Evolutionary conservation across 2,329 filamentous ascomycete genomes (phyloP), one percentile per base, ranked within the genome.

Genomic region (Fusarium brevicatenulatum): DNA sequence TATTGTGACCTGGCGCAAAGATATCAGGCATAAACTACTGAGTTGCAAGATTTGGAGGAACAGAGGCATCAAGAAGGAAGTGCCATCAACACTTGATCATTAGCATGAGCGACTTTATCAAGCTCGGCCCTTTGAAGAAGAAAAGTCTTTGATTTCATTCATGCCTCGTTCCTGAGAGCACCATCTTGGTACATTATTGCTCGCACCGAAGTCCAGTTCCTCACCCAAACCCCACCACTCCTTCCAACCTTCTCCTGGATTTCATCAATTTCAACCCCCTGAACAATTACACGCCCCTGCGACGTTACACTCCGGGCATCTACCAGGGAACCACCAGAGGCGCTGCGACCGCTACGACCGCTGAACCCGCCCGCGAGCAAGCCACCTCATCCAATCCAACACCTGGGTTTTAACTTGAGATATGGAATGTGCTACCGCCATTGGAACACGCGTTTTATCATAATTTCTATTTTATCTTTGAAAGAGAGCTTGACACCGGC

Each of bases 371-470:
- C 66, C 70, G 63, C 64, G 71, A 68, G 53, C 75, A 76, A 74
- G 74, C 74, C 75, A 76, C 63, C 65, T 70, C 73, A 71, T 66
- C 73, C 78, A 78, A 78, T 66, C 72, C 78, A 78, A 78, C 80
- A 63, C 68, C 46, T 30, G 13, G 44, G 25, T 30, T 30, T 66
- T 53, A 34, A 56, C 40, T n/a, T 67, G 66, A 52, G 59, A 30
- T 56, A 68, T 71, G 78, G 77, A 80, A 80, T 80, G 74, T 57
- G 54, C 53, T 72, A 66, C 63, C 60, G 57, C 66, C 44, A 77
- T 78, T 79, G 75, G 77, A 47, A 76, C 64, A 76, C 56, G 63
- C 65, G 64, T 63, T 70, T 66, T 72, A 71, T 56, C 62, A 72
- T 69, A 71, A 55, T 53, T 30, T 30, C 19, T 16, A 30, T 30